A percentile compares a stretch with the other conserved stretches of the same genome.
Conservation (phyloP, 2,329 filamentous ascomycete genomes). For the Colletotrichum phormii region DNA sequence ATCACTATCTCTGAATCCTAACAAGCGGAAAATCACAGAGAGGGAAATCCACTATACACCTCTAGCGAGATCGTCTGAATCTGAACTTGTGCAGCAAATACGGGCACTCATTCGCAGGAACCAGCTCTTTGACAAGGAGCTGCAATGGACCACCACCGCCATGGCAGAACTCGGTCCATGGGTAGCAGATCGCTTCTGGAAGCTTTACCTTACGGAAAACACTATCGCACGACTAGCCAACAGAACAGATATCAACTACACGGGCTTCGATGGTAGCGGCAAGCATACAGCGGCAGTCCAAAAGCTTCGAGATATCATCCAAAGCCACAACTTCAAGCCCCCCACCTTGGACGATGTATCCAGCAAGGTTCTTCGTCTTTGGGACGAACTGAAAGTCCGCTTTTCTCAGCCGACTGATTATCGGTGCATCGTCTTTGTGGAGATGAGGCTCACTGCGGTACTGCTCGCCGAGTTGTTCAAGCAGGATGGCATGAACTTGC, state of each 20-base stretch:
- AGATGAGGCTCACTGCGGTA: constrained; percentile 80
- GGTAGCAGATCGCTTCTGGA: constrained; percentile 88
- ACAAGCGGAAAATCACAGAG: constrained; percentile 60
- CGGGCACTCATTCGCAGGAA: constrained; percentile 55
- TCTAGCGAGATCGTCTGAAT: constrained; percentile 66
- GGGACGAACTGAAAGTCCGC: constrained; percentile 68
- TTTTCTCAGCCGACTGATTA: constrained; percentile 69
- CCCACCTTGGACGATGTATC: constrained; percentile 65
- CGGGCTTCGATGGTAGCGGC: constrained; percentile 54
- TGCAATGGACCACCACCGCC: constrained; percentile 69
- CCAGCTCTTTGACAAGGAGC: constrained; percentile 64
- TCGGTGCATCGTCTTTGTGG: constrained; percentile 90
- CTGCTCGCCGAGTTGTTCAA: constrained; percentile 77
- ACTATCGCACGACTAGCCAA: constrained; percentile 71
- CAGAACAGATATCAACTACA: constrained; percentile 51
- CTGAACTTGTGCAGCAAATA: constrained; percentile 72
- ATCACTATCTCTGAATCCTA: constrained; percentile 45
- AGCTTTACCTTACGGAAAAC: constrained; percentile 73
- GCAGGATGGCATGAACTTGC: constrained; percentile 64
- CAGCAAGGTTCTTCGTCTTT: constrained; percentile 76
- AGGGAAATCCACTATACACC: constrained; percentile 59
- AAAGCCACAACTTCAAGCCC: constrained; percentile 57
- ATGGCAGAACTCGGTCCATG: constrained; percentile 80
- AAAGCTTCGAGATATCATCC: constrained; percentile 68
- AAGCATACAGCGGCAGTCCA: constrained; percentile 66